Base-by-base conservation (phyloP, 345 rosid genomes). In the Salix udensis region DNA sequence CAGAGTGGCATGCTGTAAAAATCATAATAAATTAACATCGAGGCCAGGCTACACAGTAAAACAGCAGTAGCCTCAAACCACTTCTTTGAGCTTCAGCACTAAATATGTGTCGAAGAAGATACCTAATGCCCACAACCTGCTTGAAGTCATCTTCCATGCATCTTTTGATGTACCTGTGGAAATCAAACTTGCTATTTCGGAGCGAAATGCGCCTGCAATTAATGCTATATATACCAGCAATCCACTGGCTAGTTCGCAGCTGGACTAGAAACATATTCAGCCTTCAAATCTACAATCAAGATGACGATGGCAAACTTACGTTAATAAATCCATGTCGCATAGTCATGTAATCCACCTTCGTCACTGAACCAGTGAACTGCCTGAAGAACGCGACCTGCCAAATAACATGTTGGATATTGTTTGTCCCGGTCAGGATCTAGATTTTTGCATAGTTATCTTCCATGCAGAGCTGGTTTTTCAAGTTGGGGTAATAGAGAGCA, bases 141-240 rank as follows among this genome's bases (percentile, higher is more conserved):
- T 88, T 89, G 71, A 89, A 89, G 70, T 88, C 90, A 68, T 89
- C 93, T 79, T 89, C 93, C 88, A 86, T 85, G 67, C 89, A 86
- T 77, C 88, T 85, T 77, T 88, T 85, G 65, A 86, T 85, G 88
- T 88, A 88, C 68, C 77, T 88, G 70, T 86, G 92, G 84, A 89
- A 89, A 82, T 89, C 83, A 66, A 89, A 89, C 75, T 79, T 84
- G 76, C 76, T 64, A 64, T 82, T 85, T 8, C n/a, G 86, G 77
- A 42, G 88, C 82, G 70, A 89, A 73, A 81, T 89, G 92, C 28
- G 88, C 89, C 92, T 89, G 85, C 76, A 76, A 34, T 34, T 0
- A 34, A 13, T 46, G 15, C 7, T 40, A 40, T 10, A 40, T 40
- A 40, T 10, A 40, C 10, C 23, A 42, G 2, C 44, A 2, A 28